Evolutionary conservation across 768 basidiomycete species (phyloP), one percentile per base, ranked within the genome.

Genomic region (Amanita rubescens): DNA sequence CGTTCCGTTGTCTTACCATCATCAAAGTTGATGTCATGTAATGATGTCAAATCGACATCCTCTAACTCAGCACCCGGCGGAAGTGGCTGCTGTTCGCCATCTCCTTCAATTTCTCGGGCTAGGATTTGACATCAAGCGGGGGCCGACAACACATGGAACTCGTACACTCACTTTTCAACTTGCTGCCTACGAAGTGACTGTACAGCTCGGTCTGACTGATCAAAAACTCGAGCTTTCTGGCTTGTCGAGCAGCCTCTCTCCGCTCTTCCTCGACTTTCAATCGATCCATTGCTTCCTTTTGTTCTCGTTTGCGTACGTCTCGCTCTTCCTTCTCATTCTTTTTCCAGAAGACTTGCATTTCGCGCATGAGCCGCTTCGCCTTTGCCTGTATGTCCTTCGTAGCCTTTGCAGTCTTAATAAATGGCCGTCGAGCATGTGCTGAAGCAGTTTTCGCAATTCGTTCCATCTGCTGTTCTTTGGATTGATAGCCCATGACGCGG

Each of bases 181-280:
- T 98, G 70, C 85, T 96, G 30, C 95, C 95, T 55, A 99, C 94
- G 78, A 99, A 98, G 72, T 99, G 96, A 59, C 91, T 94, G 70
- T 98, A 99, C 7, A 98, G 79, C 67, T 99, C 96, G 3, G 96
- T 98, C 69, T 98, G 95, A 55, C 91, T 97, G 68, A 99, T 94
- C 69, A 99, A 75, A 72, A 98, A 99, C 71, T 99, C 96, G 22
- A 99, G 81, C 68, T 98, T 97, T 59, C 95, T 81, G 11, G 94
- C 91, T 67, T 95, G 92, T 49, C 96, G 77, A 35, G 94, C 88
- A 11, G 90, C 87, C 69, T 99, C 96, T 38, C 95, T 80, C 64
- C 84, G 90, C 70, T 96, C 93, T 66, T 95, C 94, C 67, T 95
- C 93, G 30, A 90, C 69, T 67, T 85, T 90, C 20, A 90, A 80